Percentiles rank a stretch among this genome's conserved stretches.
Evolutionary conservation across 2,329 filamentous ascomycete genomes (phyloP).

Genomic region (Cladorrhinum sp.): DNA sequence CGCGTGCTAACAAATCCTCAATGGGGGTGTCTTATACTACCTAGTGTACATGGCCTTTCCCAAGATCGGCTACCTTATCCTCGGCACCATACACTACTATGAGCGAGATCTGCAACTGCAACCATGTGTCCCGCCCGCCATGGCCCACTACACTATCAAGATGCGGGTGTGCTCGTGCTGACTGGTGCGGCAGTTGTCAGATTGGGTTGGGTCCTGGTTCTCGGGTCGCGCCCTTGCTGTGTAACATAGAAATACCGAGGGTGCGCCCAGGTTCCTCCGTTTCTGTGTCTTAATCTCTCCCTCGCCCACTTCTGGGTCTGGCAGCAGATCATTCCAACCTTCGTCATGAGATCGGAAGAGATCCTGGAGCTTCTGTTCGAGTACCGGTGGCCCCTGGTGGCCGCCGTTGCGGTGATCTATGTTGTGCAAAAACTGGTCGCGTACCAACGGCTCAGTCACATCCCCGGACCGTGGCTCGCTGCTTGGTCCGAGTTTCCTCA

Average conservation of each 20-base stretch:
- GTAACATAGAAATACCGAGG: neutral
- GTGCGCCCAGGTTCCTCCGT: neutral
- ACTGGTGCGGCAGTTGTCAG: too few relatives aligned
- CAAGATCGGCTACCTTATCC: too few relatives aligned
- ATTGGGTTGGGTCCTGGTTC: neutral
- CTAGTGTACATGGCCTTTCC: too few relatives aligned
- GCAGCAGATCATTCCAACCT: neutral
- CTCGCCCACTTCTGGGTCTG: neutral
- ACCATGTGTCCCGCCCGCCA: too few relatives aligned
- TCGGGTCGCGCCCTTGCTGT: neutral
- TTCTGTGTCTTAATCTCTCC: neutral
- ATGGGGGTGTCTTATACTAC: too few relatives aligned
- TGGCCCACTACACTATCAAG: too few relatives aligned
- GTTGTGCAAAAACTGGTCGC: neutral
- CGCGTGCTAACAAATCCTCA: too few relatives aligned
- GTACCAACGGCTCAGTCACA: neutral
- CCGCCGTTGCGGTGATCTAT: neutral
- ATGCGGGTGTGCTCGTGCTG: too few relatives aligned
- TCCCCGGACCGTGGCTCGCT: conserved; percentile 10
- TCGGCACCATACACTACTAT: too few relatives aligned
- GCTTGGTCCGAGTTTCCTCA: conserved; percentile 8
- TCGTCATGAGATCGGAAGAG: neutral
- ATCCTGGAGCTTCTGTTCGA: neutral
- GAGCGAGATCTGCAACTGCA: too few relatives aligned
- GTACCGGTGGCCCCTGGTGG: conserved; percentile 1